Percentiles rank a stretch among this genome's conserved stretches.
phyloP scores from a whole-genome alignment of 2,329 filamentous ascomycete species.

The Talaromyces piceae region DNA sequence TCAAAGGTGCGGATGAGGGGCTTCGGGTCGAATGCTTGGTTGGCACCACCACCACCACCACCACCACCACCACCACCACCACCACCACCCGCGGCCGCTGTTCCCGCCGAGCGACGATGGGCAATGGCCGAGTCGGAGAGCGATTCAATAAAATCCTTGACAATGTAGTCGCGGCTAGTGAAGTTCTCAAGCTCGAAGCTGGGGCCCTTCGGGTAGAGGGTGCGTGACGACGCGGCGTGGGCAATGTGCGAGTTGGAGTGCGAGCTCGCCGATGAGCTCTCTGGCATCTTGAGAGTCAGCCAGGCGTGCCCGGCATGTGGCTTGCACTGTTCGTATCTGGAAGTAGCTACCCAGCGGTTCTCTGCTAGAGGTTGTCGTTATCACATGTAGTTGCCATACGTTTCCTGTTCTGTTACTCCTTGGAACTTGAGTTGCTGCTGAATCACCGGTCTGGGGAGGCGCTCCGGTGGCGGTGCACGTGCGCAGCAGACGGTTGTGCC shows the following conservation, averaged over 20 bases:
- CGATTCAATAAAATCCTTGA: conserved; percentile 93
- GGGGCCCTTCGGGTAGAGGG: conserved; percentile 69
- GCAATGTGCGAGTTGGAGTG: conserved; percentile 42
- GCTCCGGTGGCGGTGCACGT: no score
- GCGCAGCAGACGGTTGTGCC: no score
- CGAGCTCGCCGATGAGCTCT: conserved; percentile 32
- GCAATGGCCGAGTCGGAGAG: conserved; percentile 76
- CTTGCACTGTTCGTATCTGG: not conserved
- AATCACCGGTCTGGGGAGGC: no score
- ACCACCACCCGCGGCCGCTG: no score
- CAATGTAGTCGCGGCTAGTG: conserved; percentile 87
- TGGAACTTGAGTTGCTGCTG: no score
- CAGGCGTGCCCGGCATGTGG: not conserved
- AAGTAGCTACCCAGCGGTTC: no score
- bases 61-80: no score
- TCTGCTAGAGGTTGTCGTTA: no score
- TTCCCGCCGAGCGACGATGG: conserved; percentile 64
- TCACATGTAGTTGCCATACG: no score
- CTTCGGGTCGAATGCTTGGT: conserved; percentile 78
- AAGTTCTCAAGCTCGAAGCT: conserved; percentile 84
- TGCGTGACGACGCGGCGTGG: conserved; percentile 60
- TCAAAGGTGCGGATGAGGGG: conserved; percentile 95
- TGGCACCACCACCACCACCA: no score
- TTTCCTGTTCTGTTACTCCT: no score
- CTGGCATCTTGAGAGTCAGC: conserved; percentile 24